A percentile compares a stretch with the other conserved stretches of the same genome.
Conservation (phyloP, 208 protist species). For the Herpetomonas tarakana region DNA sequence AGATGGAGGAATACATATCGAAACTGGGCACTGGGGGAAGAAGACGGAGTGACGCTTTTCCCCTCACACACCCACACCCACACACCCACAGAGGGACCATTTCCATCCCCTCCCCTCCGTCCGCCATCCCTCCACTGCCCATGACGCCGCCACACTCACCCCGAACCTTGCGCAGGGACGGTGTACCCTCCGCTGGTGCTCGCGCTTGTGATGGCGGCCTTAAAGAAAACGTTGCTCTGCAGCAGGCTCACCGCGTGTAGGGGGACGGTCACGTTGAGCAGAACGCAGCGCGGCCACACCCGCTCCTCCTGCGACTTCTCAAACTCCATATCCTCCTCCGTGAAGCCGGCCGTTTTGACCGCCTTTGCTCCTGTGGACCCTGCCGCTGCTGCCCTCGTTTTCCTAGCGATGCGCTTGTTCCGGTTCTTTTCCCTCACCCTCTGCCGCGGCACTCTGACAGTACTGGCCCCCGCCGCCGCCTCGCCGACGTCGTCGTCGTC, state of each 20-base stretch:
- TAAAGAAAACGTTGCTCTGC: conserved; percentile 38
- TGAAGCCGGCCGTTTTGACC: not conserved
- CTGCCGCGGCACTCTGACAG: too few species aligned
- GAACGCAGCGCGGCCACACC: conserved; percentile 27
- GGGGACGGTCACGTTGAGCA: conserved; percentile 38
- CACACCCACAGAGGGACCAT: too few species aligned
- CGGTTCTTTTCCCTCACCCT: too few species aligned
- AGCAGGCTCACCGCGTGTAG: conserved; percentile 28
- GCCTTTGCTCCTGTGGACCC: not conserved
- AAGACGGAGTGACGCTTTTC: not conserved
- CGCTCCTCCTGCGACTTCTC: conserved; percentile 16
- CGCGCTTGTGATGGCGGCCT: conserved; percentile 12
- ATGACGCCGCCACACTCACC: too few species aligned
- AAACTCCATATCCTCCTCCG: not conserved
- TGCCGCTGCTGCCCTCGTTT: conserved; percentile 4
- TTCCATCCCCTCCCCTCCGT: too few species aligned
- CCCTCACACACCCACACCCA: too few species aligned
- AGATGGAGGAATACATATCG: conserved; percentile 2
- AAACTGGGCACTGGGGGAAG: not conserved
- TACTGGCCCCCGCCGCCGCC: not conserved
- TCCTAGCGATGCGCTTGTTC: not conserved
- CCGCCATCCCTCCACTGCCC: too few species aligned
- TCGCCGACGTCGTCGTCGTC: not conserved
- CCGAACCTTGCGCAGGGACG: too few species aligned
- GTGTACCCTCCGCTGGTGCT: conserved; percentile 3